A percentile compares a stretch with the other conserved stretches of the same genome.
Conservation (phyloP, 73 alveolate species). For the Stentor coeruleus region DNA sequence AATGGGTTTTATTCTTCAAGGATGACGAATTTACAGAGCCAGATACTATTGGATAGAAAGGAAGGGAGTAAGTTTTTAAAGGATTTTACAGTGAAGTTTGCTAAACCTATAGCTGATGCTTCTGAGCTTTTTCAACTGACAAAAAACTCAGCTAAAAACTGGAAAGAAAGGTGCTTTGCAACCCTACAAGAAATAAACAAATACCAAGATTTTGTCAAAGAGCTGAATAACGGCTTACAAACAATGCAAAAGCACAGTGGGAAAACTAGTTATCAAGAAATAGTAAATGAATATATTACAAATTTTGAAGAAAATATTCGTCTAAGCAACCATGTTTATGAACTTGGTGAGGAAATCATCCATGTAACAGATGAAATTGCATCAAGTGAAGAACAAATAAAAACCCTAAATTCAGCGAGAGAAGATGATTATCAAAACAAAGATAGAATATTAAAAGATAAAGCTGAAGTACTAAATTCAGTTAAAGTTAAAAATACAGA, state of each 20-base stretch:
- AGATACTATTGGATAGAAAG: neutral
- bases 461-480: neutral
- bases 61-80: neutral
- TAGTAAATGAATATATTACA: neutral
- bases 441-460: neutral
- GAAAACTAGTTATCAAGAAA: neutral
- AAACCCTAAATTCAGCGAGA: neutral
- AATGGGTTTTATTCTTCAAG: neutral
- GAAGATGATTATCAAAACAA: neutral
- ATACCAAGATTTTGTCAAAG: neutral
- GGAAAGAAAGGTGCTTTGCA: neutral
- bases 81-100: slow-evolving; percentile 10
- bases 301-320: slow-evolving; percentile 21
- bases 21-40: neutral
- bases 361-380: neutral
- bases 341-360: slow-evolving; percentile 22
- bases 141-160: slow-evolving; percentile 11
- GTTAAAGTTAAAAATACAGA: neutral
- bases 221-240: slow-evolving; percentile 13
- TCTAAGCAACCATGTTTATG: slow-evolving; percentile 1
- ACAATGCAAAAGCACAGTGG: neutral
- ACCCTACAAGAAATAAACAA: slow-evolving; percentile 5
- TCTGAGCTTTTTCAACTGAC: slow-evolving; percentile 13
- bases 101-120: slow-evolving; percentile 9
- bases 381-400: neutral